These are phyloP conservation scores for Vitis amurensis DNA, from an alignment of 164 flowering plant genomes.

Conservation along the genomic window DNA sequence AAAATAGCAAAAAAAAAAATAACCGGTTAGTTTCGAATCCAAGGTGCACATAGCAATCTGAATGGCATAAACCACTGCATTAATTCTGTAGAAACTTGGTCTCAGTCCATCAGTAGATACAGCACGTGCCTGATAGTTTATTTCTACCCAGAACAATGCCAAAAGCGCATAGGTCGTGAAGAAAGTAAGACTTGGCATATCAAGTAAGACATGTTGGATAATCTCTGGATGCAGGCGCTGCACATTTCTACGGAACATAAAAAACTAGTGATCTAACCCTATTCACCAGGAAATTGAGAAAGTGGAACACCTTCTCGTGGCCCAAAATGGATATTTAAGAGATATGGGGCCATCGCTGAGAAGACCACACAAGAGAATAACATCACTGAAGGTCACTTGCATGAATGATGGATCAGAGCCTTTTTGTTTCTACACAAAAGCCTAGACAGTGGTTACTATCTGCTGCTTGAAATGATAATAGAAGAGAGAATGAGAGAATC, in stretches of 20 bases:
- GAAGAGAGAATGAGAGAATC: too few species aligned
- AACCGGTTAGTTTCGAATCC: too few species aligned
- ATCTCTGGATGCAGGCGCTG: slow-evolving; percentile 68
- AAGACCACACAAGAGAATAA: too few species aligned
- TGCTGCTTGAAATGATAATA: too few species aligned
- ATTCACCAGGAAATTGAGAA: slow-evolving; percentile 58
- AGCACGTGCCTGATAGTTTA: slow-evolving; percentile 97
- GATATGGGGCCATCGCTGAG: too few species aligned
- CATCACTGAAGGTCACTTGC: too few species aligned
- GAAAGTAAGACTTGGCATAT: slow-evolving; percentile 86
- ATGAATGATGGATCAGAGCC: too few species aligned
- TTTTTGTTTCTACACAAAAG: too few species aligned
- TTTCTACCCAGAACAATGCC: slow-evolving; percentile 97
- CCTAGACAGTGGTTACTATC: too few species aligned
- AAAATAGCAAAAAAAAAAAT: too few species aligned
- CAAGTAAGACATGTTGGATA: slow-evolving; percentile 81
- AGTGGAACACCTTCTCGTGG: slow-evolving; percentile 67
- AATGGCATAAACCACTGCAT: slow-evolving; percentile 67
- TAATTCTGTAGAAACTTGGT: slow-evolving; percentile 74
- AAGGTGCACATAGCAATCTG: slow-evolving; percentile 32
- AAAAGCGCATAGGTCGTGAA: slow-evolving; percentile 92
- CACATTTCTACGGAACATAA: slow-evolving; percentile 58
- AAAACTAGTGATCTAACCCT: slow-evolving; percentile 74
- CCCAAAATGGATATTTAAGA: slow-evolving; percentile 25
- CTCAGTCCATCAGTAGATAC: slow-evolving; percentile 87